Evolutionary conservation across 306 rosid species (phyloP).

Genomic region (Medicago arabica): DNA sequence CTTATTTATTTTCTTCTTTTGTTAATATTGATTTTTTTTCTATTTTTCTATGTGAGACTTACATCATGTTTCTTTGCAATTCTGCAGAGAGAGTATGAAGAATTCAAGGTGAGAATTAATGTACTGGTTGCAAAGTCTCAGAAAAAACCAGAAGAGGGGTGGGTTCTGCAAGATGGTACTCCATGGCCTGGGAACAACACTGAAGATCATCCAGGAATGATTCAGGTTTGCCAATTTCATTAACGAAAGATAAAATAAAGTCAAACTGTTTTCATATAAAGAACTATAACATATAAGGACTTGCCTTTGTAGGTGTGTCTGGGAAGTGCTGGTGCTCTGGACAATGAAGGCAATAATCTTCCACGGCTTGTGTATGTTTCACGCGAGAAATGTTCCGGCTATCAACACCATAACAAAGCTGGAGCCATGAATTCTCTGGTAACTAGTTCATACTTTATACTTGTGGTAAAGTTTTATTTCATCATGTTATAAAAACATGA

Average conservation of each 20-base stretch:
- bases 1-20: neutral
- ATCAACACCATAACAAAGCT: conserved; percentile 85
- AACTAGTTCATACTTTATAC: conserved; percentile 41
- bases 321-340: conserved; percentile 88
- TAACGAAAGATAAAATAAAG: neutral
- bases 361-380: conserved; percentile 91
- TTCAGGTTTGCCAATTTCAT: conserved; percentile 66
- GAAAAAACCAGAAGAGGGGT: conserved; percentile 96
- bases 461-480: neutral
- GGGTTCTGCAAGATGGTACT: conserved; percentile 96
- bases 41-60: neutral
- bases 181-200: conserved; percentile 96
- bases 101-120: conserved; percentile 87
- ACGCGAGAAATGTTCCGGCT: conserved; percentile 86
- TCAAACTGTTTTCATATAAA: neutral
- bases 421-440: conserved; percentile 98
- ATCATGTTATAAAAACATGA: neutral
- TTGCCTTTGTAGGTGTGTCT: conserved; percentile 68
- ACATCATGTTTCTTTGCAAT: conserved; percentile 10
- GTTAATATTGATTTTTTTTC: neutral
- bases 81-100: conserved; percentile 94
- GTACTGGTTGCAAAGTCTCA: conserved; percentile 82
- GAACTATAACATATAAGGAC: conserved; percentile 9
- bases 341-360: conserved; percentile 76
- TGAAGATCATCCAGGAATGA: conserved; percentile 97